Conservation (phyloP, 805 yeast genomes). For the Isabelozyma rhagii region DNA sequence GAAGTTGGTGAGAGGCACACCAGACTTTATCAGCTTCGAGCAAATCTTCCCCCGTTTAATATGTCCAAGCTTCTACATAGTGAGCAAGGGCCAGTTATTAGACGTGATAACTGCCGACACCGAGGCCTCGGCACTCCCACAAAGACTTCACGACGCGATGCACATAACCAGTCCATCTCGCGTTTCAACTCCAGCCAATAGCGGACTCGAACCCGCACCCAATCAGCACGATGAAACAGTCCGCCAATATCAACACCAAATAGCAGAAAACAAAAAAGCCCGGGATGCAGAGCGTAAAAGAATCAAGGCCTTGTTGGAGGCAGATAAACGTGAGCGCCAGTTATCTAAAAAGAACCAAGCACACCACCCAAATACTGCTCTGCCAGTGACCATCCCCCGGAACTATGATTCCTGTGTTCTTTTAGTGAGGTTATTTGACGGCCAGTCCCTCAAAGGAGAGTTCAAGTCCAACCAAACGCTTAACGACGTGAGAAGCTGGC, state of each 20-base stretch:
- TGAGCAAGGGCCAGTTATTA: slow-evolving; percentile 46
- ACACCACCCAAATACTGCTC: not conserved
- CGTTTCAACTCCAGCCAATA: not conserved
- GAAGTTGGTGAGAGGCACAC: slow-evolving; percentile 11
- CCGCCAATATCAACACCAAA: slow-evolving; percentile 7
- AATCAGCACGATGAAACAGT: slow-evolving; percentile 3
- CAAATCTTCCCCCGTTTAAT: slow-evolving; percentile 52
- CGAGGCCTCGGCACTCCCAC: slow-evolving; percentile 19
- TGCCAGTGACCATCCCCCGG: not conserved
- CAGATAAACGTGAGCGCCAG: slow-evolving; percentile 50
- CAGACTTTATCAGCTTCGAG: slow-evolving; percentile 34
- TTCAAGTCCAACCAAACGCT: slow-evolving; percentile 49
- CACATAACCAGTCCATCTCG: slow-evolving; percentile 2
- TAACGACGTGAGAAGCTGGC: slow-evolving; percentile 57
- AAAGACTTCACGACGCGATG: slow-evolving; percentile 9
- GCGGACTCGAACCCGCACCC: slow-evolving; percentile 1
- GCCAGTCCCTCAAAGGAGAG: slow-evolving; percentile 50
- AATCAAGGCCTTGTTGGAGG: slow-evolving; percentile 48
- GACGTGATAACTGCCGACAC: slow-evolving; percentile 39
- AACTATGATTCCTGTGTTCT: slow-evolving; percentile 32
- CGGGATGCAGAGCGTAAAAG: slow-evolving; percentile 54
- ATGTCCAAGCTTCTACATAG: slow-evolving; percentile 56
- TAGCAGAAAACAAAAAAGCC: slow-evolving; percentile 26
- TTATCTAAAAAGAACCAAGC: slow-evolving; percentile 3
- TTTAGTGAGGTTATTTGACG: slow-evolving; percentile 67